phyloP scores from a whole-genome alignment of 2,329 filamentous ascomycete genomes.

The Verticillium klebahnii region DNA sequence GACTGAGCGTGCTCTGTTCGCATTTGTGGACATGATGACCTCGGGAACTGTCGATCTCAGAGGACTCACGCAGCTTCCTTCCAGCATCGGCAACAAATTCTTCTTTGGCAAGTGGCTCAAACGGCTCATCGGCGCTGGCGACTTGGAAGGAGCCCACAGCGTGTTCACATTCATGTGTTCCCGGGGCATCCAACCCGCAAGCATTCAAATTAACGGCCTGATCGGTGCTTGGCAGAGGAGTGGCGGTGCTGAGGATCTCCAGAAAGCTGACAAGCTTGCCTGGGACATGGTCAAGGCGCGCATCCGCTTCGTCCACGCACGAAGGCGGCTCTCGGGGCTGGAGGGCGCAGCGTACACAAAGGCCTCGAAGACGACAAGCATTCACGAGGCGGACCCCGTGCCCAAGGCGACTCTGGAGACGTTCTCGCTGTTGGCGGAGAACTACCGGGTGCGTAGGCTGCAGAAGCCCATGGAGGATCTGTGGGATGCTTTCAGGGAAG shows the following conservation, averaged over 20 bases:
- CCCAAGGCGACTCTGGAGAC: slow-evolving; percentile 70
- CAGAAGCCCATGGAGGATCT: slow-evolving; percentile 54
- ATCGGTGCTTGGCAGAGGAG: slow-evolving; percentile 73
- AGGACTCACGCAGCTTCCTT: slow-evolving; percentile 37
- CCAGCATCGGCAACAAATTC: slow-evolving; percentile 63
- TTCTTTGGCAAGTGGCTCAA: slow-evolving; percentile 89
- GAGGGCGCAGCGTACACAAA: background rate
- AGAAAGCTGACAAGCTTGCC: slow-evolving; percentile 62
- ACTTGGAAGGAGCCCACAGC: slow-evolving; percentile 65
- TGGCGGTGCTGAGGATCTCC: slow-evolving; percentile 45
- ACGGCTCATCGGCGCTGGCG: slow-evolving; percentile 68
- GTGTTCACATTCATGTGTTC: slow-evolving; percentile 74
- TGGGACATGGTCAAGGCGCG: slow-evolving; percentile 74
- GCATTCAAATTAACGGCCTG: slow-evolving; percentile 77
- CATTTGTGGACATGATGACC: slow-evolving; percentile 89
- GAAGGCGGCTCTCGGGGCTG: slow-evolving; percentile 23
- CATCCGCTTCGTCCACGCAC: slow-evolving; percentile 55
- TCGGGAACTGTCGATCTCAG: slow-evolving; percentile 47
- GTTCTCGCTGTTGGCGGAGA: slow-evolving; percentile 68
- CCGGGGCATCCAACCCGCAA: slow-evolving; percentile 61
- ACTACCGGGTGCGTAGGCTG: slow-evolving; percentile 61
- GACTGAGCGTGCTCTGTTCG: slow-evolving; percentile 63
- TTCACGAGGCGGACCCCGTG: slow-evolving; percentile 17
- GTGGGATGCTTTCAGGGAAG: slow-evolving; percentile 56
- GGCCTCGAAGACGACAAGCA: slow-evolving; percentile 9